These are phyloP conservation scores for Metschnikowia lochheadii DNA, from an alignment of 805 yeast genomes.

Conservation along the genomic window DNA sequence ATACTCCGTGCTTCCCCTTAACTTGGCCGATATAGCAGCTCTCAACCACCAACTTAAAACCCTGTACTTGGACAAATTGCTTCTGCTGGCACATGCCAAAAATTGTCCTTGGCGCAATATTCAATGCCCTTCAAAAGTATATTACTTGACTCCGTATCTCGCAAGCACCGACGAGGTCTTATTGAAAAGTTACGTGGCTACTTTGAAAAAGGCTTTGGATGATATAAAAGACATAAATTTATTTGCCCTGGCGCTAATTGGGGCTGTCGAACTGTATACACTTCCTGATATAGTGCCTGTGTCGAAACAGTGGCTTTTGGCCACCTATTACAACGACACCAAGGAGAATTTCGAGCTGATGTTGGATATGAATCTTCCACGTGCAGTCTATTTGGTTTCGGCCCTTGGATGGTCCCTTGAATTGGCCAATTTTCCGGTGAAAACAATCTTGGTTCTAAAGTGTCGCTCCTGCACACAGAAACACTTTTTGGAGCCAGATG, in stretches of 20 bases:
- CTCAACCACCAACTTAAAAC: slow-evolving; percentile 22
- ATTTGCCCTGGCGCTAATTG: background rate
- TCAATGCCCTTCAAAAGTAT: slow-evolving; percentile 31
- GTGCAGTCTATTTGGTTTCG: slow-evolving; percentile 34
- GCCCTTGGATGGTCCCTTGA: slow-evolving; percentile 36
- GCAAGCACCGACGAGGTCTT: slow-evolving; percentile 27
- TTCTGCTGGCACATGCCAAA: slow-evolving; percentile 23
- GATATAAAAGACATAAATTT: slow-evolving; percentile 14
- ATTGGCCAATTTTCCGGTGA: slow-evolving; percentile 26
- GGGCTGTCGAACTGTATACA: background rate
- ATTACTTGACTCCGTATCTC: slow-evolving; percentile 33
- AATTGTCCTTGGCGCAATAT: slow-evolving; percentile 37
- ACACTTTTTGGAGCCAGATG: slow-evolving; percentile 20
- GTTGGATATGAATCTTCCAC: slow-evolving; percentile 23
- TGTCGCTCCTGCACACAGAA: slow-evolving; percentile 37
- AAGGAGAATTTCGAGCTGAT: slow-evolving; percentile 31
- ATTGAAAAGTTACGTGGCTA: slow-evolving; percentile 25
- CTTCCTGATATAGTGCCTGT: slow-evolving; percentile 16
- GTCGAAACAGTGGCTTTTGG: slow-evolving; percentile 32
- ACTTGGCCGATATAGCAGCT: slow-evolving; percentile 21
- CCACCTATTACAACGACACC: slow-evolving; percentile 28
- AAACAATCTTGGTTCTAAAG: slow-evolving; percentile 28
- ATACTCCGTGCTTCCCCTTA: slow-evolving; percentile 12
- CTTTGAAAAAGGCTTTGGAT: slow-evolving; percentile 26
- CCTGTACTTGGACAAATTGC: slow-evolving; percentile 26